phyloP scores from a whole-genome alignment of 345 rosid species.

The Eucalyptus globulus region DNA sequence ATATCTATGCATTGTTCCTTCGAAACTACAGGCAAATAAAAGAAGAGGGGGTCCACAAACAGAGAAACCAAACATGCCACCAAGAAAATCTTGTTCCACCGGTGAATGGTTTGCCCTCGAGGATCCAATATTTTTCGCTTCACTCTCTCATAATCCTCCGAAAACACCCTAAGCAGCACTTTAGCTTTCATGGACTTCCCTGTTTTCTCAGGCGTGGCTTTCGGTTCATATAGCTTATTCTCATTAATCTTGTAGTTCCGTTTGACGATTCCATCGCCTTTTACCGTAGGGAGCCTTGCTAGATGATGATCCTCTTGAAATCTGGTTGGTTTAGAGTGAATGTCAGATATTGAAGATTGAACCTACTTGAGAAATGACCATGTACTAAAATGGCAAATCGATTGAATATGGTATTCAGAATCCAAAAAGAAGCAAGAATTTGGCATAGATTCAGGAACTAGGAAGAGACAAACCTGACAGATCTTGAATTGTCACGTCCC shows the following conservation, averaged over 20 bases:
- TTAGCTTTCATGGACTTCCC: slow-evolving; percentile 50
- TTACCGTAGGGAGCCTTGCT: slow-evolving; percentile 15
- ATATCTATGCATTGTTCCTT: slow-evolving; percentile 44
- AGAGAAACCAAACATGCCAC: slow-evolving; percentile 63
- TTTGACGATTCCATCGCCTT: slow-evolving; percentile 28
- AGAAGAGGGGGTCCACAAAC: slow-evolving; percentile 78
- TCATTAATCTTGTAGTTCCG: slow-evolving; percentile 35
- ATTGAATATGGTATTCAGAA: not conserved
- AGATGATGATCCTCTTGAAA: slow-evolving; percentile 46
- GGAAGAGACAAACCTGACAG: slow-evolving; percentile 46
- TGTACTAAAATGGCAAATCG: not conserved
- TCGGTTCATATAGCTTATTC: slow-evolving; percentile 18
- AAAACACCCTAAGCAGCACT: slow-evolving; percentile 67
- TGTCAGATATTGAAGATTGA: not conserved
- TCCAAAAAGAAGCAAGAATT: not conserved
- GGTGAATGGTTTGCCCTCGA: slow-evolving; percentile 38
- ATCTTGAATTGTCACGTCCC: slow-evolving; percentile 44
- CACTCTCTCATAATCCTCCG: slow-evolving; percentile 58
- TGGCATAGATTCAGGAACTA: not conserved
- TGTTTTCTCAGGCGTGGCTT: slow-evolving; percentile 2
- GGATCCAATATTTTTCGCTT: slow-evolving; percentile 68
- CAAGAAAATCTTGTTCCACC: slow-evolving; percentile 72
- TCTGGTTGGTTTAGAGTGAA: slow-evolving; percentile 13
- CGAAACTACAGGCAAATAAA: slow-evolving; percentile 49
- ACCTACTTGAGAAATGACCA: not conserved